Evolutionary conservation across 768 basidiomycete genomes (phyloP).

Genomic region (Dioszegia hungarica): DNA sequence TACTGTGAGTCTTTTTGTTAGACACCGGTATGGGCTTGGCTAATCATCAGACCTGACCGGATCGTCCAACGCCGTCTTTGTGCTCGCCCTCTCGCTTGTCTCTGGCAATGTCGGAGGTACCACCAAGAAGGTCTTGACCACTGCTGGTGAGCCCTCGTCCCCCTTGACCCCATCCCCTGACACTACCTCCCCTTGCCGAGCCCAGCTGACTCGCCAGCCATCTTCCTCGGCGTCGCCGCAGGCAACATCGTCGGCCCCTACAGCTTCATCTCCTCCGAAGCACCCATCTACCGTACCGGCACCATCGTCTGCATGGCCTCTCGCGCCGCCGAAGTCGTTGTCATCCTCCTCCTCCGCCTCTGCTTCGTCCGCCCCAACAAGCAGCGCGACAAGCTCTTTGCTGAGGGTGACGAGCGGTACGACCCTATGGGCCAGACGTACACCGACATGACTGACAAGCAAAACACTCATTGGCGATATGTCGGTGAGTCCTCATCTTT

Average conservation of each 20-base stretch:
- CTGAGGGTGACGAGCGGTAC: conserved; percentile 26
- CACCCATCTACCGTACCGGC: conserved; percentile 35
- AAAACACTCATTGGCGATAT: conserved; percentile 36
- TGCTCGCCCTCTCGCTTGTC: conserved; percentile 35
- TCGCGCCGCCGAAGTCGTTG: conserved; percentile 29
- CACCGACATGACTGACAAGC: conserved; percentile 37
- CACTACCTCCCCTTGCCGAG: too few relatives aligned
- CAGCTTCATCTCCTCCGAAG: conserved; percentile 21
- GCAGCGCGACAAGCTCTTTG: conserved; percentile 25
- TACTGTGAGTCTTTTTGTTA: conserved; percentile 17
- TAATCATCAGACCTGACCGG: conserved; percentile 32
- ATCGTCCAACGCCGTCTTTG: conserved; percentile 37
- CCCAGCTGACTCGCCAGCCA: conserved; percentile 6
- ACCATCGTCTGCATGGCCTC: conserved; percentile 38
- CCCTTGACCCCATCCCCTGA: neutral
- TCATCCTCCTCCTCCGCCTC: conserved; percentile 31
- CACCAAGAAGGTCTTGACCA: conserved; percentile 41
- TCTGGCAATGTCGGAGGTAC: conserved; percentile 38
- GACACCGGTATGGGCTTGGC: neutral
- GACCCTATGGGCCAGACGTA: conserved; percentile 24
- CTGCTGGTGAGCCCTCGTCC: conserved; percentile 5
- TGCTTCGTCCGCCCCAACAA: conserved; percentile 34
- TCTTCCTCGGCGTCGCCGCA: conserved; percentile 40
- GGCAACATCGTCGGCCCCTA: conserved; percentile 40
- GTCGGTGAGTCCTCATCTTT: too few relatives aligned